A percentile compares a stretch with the other conserved stretches of the same genome.
Evolutionary conservation across 345 rosid species (phyloP).

Genomic region (Barbarea vulgaris): DNA sequence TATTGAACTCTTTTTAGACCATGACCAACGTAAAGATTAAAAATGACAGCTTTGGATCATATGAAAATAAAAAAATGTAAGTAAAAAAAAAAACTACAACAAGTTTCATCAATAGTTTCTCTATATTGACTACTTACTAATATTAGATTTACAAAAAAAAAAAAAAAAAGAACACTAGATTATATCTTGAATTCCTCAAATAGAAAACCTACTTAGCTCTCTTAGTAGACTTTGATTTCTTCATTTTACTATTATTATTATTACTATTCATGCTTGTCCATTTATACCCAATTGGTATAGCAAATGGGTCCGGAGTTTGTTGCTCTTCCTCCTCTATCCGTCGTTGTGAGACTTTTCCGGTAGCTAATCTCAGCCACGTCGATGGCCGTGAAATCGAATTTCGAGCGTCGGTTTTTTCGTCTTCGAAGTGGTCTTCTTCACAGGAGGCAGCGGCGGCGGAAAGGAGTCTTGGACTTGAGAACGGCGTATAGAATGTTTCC

Average conservation of each 20-base stretch:
- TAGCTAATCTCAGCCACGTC: constrained; percentile 57
- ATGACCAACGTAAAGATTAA: constrained; percentile 13
- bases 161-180: background rate
- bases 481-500: constrained; percentile 88
- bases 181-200: background rate
- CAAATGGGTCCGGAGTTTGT: constrained; percentile 66
- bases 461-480: constrained; percentile 76
- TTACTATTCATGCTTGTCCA: constrained; percentile 57
- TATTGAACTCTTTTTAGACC: constrained; percentile 33
- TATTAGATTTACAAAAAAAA: constrained; percentile 27
- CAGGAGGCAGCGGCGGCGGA: constrained; percentile 4
- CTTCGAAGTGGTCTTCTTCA: constrained; percentile 40
- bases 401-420: constrained; percentile 43
- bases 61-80: constrained; percentile 18
- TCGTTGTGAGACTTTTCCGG: constrained; percentile 48
- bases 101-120: constrained; percentile 12
- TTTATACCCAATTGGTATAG: constrained; percentile 76
- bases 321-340: constrained; percentile 36
- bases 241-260: constrained; percentile 49
- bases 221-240: constrained; percentile 59
- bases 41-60: constrained; percentile 18
- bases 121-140: constrained; percentile 28
- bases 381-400: constrained; percentile 44
- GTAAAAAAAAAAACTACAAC: constrained; percentile 10
- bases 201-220: constrained; percentile 48